phyloP scores from a whole-genome alignment of 345 rosid species.

The Salix udensis region DNA sequence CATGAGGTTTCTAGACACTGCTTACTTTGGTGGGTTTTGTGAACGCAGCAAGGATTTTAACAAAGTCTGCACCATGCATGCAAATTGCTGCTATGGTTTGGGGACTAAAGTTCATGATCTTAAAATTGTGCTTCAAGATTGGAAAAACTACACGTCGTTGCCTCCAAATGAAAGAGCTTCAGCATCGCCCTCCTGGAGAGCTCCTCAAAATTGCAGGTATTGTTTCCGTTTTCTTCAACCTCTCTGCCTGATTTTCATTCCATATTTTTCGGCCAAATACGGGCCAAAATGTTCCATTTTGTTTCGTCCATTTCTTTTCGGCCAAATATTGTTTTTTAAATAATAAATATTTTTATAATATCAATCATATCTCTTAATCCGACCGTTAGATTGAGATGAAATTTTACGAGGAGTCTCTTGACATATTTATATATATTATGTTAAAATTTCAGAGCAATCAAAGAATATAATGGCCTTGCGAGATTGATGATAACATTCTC shows the following conservation, averaged over 20 bases:
- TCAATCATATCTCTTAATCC: too few species aligned
- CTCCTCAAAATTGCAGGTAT: conserved; percentile 56
- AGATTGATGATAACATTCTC: too few species aligned
- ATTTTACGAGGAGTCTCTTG: too few species aligned
- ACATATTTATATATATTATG: too few species aligned
- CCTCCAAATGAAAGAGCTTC: conserved; percentile 15
- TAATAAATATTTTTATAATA: too few species aligned
- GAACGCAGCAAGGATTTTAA: conserved; percentile 51
- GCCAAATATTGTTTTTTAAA: too few species aligned
- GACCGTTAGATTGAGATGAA: too few species aligned
- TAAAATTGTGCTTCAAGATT: conserved; percentile 49
- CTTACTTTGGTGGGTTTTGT: conserved; percentile 69
- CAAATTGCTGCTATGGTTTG: conserved; percentile 72
- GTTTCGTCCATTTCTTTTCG: too few species aligned
- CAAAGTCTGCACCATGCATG: conserved; percentile 74
- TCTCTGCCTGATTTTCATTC: not conserved
- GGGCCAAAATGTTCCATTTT: fast-evolving
- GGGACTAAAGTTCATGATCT: conserved; percentile 60
- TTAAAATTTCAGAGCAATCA: too few species aligned
- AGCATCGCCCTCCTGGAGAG: conserved; percentile 44
- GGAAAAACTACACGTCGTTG: conserved; percentile 44
- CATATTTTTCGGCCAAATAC: too few species aligned
- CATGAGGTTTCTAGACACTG: conserved; percentile 63
- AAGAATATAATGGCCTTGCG: fast-evolving
- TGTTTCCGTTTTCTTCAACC: not conserved